Percentiles rank a stretch among this genome's conserved stretches.
phyloP scores from a whole-genome alignment of 495 filamentous ascomycete genomes.

The Xeromyces bisporus region DNA sequence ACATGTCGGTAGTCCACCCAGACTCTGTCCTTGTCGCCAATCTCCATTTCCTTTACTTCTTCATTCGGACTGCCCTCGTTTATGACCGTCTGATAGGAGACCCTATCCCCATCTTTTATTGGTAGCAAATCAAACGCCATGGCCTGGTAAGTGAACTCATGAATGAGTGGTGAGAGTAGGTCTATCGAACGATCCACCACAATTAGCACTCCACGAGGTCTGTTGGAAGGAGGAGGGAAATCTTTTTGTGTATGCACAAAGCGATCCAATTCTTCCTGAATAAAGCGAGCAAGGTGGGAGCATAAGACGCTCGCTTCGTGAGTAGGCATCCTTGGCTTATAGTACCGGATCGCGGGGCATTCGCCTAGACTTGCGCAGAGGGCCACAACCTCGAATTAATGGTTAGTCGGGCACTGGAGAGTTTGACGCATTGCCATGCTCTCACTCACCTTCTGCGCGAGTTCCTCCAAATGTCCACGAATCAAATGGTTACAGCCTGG shows the following conservation, averaged over 20 bases:
- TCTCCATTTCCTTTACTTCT: slow-evolving; percentile 76
- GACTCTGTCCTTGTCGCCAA: slow-evolving; percentile 74
- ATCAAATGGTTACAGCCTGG: slow-evolving; percentile 76
- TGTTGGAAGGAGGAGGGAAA: slow-evolving; percentile 64
- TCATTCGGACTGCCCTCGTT: slow-evolving; percentile 51
- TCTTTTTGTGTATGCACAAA: slow-evolving; percentile 66
- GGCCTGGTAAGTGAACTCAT: slow-evolving; percentile 96
- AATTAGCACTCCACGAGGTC: slow-evolving; percentile 69
- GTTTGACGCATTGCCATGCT: background rate
- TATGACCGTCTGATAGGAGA: slow-evolving; percentile 61
- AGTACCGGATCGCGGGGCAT: slow-evolving; percentile 82
- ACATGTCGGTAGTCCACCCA: slow-evolving; percentile 87
- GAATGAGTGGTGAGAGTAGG: slow-evolving; percentile 64
- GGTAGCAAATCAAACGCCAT: slow-evolving; percentile 90
- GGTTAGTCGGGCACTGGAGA: slow-evolving; percentile 11
- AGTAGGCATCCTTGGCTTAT: slow-evolving; percentile 49
- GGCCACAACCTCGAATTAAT: slow-evolving; percentile 48
- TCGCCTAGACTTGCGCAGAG: slow-evolving; percentile 74
- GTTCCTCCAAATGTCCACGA: slow-evolving; percentile 54
- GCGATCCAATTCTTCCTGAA: slow-evolving; percentile 75
- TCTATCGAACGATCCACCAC: slow-evolving; percentile 91
- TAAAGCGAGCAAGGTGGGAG: slow-evolving; percentile 74
- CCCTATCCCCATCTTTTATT: slow-evolving; percentile 73
- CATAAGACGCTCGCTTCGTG: slow-evolving; percentile 83
- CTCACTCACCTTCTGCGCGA: slow-evolving; percentile 69